Evolutionary conservation across 257 asterid species (phyloP), one percentile per base, ranked within the genome.

Genomic region (Penstemon barbatus): DNA sequence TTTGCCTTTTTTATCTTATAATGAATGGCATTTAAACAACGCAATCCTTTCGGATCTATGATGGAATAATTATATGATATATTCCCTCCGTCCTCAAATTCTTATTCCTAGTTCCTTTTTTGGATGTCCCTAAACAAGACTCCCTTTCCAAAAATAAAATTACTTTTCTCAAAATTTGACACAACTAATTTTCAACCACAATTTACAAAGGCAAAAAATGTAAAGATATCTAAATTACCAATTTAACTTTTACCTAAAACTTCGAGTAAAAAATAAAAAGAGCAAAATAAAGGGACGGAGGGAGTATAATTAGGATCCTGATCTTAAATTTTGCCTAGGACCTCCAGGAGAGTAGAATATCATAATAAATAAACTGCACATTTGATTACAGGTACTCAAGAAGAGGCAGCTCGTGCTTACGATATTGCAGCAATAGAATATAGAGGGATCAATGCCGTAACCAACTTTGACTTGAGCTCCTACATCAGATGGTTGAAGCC

Each of bases 391-490:
- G 90, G 78, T 43, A 82, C 87, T 18, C 84, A 80, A 80, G 90
- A 85, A 75, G 86, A 82, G 43, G 90, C 83, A 6, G 87, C 90
- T 71, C 82, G 73, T 46, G 87, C 90, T 57, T 82, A 84, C 6
- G 87, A 82, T 55, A 80, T 82, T 39, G 82, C 90, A 55, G 81
- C 85, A 4, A 84, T 80, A 43, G 85, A 82, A 45, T 80, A 79
- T 66, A 68, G 87, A 63, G 90, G 87, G 48, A 77, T 75, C 49
- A 82, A 84, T 0, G 87, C 90, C 0, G 75, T 82, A 41, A 82
- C 87, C 43, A 85, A 82, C 77, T 85, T 82, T 12, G 83, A 80
- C 75, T 57, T 82, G 70, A 82, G 76, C 69, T 70, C 75, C 60
- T 80, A 80, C 57, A 80, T 80, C 4, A 61, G 73, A 73, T 80